Conservation (phyloP, 257 asterid genomes). For the Cinchona pubescens region DNA sequence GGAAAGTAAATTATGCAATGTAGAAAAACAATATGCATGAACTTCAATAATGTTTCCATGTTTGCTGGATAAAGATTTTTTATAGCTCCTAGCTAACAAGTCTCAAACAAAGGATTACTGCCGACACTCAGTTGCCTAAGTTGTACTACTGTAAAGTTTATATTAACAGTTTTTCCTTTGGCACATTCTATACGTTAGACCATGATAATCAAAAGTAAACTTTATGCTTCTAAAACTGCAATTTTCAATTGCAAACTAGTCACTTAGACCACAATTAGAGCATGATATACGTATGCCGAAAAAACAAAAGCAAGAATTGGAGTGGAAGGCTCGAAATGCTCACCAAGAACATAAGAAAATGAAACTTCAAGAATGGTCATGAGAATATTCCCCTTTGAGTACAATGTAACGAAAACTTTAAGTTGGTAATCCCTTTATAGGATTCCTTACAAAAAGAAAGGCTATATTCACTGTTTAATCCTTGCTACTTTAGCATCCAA, state of each 20-base stretch:
- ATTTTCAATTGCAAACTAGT: background rate
- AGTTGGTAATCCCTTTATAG: background rate
- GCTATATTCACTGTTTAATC: background rate
- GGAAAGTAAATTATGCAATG: background rate
- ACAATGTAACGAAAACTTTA: background rate
- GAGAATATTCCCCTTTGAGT: background rate
- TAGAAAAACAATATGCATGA: background rate
- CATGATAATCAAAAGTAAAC: background rate
- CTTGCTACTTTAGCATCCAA: background rate
- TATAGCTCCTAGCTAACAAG: constrained; percentile 1
- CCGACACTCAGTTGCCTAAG: background rate
- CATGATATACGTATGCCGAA: background rate
- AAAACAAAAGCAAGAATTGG: background rate
- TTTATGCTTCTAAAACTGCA: background rate
- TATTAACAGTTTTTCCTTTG: background rate
- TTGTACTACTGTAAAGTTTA: background rate
- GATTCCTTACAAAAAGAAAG: background rate
- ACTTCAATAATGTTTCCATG: background rate
- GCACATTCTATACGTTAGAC: background rate
- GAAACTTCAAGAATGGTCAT: background rate
- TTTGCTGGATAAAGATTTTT: background rate
- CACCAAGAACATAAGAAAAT: background rate
- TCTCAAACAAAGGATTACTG: background rate
- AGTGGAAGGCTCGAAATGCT: background rate
- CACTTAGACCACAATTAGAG: background rate